Evolutionary conservation across 306 rosid genomes (phyloP).

Genomic region (Medicago ruthenica): DNA sequence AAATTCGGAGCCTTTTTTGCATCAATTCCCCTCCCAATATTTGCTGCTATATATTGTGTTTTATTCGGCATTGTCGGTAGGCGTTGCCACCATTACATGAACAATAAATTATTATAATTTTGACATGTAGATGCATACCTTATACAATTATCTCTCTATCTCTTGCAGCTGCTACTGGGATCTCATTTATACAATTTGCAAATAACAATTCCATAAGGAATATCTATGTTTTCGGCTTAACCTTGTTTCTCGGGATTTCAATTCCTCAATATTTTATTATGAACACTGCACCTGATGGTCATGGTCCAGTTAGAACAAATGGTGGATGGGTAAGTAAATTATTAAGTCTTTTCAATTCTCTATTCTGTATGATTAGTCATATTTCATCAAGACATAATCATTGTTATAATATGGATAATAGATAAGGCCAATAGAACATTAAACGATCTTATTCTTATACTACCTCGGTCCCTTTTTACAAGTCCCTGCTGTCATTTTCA

Average conservation of each 20-base stretch:
- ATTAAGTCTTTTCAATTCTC: neutral
- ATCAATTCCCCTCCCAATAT: conserved; percentile 88
- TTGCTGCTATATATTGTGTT: conserved; percentile 90
- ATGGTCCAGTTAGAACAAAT: conserved; percentile 79
- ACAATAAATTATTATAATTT: neutral
- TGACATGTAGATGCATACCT: conserved; percentile 1
- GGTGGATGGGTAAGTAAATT: conserved; percentile 85
- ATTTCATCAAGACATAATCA: neutral
- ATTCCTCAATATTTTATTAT: conserved; percentile 82
- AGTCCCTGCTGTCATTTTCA: too few species aligned
- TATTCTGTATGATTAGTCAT: neutral
- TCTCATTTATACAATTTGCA: conserved; percentile 66
- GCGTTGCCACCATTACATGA: conserved; percentile 40
- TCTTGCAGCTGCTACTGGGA: conserved; percentile 83
- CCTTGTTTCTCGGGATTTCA: conserved; percentile 87
- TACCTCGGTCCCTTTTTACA: too few species aligned
- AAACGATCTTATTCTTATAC: neutral
- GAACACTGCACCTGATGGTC: conserved; percentile 68
- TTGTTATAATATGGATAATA: too few species aligned
- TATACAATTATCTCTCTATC: neutral
- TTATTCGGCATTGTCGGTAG: conserved; percentile 83
- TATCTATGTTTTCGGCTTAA: conserved; percentile 75
- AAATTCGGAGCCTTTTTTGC: conserved; percentile 97
- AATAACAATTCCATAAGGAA: conserved; percentile 88
- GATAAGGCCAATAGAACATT: too few species aligned